phyloP scores from a whole-genome alignment of 2,329 filamentous ascomycete species.

The Diaporthe sp. region DNA sequence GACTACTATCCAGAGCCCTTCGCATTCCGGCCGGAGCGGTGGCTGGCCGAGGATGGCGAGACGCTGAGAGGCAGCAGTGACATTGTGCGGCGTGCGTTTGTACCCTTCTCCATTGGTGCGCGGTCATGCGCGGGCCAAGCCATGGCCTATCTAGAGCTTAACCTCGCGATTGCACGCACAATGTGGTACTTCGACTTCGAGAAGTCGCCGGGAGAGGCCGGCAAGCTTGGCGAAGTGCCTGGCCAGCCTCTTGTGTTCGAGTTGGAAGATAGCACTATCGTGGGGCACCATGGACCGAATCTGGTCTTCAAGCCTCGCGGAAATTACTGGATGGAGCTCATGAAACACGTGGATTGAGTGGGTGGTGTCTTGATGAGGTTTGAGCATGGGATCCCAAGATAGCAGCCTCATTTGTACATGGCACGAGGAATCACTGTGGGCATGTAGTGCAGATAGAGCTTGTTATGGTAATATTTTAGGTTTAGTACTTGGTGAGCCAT shows the following conservation, averaged over 20 bases:
- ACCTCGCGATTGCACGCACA: background rate
- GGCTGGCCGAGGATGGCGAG: constrained; percentile 46
- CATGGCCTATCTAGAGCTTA: constrained; percentile 9
- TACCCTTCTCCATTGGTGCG: constrained; percentile 2
- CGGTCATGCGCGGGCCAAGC: constrained; percentile 8
- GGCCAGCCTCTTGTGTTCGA: constrained; percentile 3
- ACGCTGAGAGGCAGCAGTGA: background rate
- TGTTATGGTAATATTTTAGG: no score
- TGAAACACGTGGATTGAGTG: background rate
- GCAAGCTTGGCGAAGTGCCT: constrained; percentile 1
- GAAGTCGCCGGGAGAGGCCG: background rate
- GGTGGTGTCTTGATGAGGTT: no score
- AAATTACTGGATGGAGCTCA: constrained; percentile 10
- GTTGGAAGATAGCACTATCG: constrained; percentile 3
- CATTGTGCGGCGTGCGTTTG: background rate
- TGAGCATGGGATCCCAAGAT: no score
- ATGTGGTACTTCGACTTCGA: constrained; percentile 29
- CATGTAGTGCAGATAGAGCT: no score
- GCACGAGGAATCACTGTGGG: no score
- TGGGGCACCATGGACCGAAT: constrained; percentile 22
- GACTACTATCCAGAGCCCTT: constrained; percentile 24
- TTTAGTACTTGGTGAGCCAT: no score
- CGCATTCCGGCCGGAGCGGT: constrained; percentile 51
- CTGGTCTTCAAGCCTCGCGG: constrained; percentile 13
- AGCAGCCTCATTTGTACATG: no score